These are phyloP conservation scores for Wickerhamomyces bisporus DNA, from an alignment of 805 yeast species.

Conservation along the genomic window DNA sequence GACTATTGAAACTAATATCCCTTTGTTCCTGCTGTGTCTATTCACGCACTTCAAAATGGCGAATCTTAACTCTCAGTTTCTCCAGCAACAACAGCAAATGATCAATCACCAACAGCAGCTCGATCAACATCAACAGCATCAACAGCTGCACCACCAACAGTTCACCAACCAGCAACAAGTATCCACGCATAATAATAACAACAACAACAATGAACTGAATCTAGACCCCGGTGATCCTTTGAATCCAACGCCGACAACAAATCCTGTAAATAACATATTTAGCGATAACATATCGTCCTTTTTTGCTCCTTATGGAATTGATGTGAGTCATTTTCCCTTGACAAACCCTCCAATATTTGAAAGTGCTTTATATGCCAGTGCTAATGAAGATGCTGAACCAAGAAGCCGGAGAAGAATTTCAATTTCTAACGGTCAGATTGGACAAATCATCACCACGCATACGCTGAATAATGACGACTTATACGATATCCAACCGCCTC, in stretches of 20 bases:
- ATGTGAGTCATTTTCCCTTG: slow-evolving; percentile 37
- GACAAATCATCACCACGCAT: slow-evolving; percentile 52
- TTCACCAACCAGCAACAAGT: background rate
- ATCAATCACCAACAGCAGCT: background rate
- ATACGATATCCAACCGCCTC: slow-evolving; percentile 32
- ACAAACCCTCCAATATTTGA: slow-evolving; percentile 43
- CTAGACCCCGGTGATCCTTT: background rate
- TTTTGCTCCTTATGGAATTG: slow-evolving; percentile 40
- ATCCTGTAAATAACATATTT: slow-evolving; percentile 9
- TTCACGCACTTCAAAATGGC: no score
- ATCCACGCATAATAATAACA: no score
- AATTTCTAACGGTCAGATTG: slow-evolving; percentile 80
- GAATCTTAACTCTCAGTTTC: no score
- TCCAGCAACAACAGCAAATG: background rate
- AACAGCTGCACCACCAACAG: background rate
- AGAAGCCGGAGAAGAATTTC: slow-evolving; percentile 62
- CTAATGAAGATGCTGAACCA: slow-evolving; percentile 26
- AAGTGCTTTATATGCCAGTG: slow-evolving; percentile 30
- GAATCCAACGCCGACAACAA: background rate
- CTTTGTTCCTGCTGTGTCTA: no score
- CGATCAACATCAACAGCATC: background rate
- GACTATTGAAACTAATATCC: no score
- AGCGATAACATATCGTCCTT: slow-evolving; percentile 36
- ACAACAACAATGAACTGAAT: no score
- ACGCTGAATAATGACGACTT: slow-evolving; percentile 30